Evolutionary conservation across 192 early-diverging fungal genomes (phyloP), one percentile per base, ranked within the genome.

Genomic region (Gamsiella multidivaricata): DNA sequence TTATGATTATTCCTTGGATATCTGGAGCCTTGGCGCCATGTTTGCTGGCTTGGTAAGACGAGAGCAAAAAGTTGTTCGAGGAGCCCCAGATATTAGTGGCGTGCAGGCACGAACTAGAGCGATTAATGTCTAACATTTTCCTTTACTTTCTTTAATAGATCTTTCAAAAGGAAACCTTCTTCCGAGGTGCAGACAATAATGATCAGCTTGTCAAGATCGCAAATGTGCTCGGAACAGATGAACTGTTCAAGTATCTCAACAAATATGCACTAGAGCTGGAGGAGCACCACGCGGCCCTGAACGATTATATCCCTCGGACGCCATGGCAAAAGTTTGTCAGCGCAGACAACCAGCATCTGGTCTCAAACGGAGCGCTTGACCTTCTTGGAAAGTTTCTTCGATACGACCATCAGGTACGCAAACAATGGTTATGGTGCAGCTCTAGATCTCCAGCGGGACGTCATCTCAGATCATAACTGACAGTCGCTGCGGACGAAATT

Each of bases 21-120:
- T 99, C 91, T 99, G 97, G 97, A 96, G 94, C 78, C 88, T 96
- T 54, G 97, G 97, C 8, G 97, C 96, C 78, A 98, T 98, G 96
- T 94, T 98, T 85, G 97, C 96, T 32, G 94, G 92, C 70, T 95
- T 99, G 94, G 94, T 95, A 84, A 75, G 73, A 54, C 29, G 23
- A 9, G n/a, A 42, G 12, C 11, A 11, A 39, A 20, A 1, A 15
- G 10, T 28, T 18, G 12, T 11, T 15, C 3, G 1, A 18, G 12
- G 18, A 18, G 41, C 11, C 41, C 18, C 12, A 11, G 18, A 3
- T 11, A 3, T 42, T 42, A 18, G 1, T 42, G 11, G 41, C 41
- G 18, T 42, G 1, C 12, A 18, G 1, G 41, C 41, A 0, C 3
- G n/a, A n/a, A n/a, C n/a, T n/a, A n/a, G n/a, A n/a, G n/a, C n/a